phyloP scores from a whole-genome alignment of 1,284 basidiomycete genomes.

The Peniophora sp. region DNA sequence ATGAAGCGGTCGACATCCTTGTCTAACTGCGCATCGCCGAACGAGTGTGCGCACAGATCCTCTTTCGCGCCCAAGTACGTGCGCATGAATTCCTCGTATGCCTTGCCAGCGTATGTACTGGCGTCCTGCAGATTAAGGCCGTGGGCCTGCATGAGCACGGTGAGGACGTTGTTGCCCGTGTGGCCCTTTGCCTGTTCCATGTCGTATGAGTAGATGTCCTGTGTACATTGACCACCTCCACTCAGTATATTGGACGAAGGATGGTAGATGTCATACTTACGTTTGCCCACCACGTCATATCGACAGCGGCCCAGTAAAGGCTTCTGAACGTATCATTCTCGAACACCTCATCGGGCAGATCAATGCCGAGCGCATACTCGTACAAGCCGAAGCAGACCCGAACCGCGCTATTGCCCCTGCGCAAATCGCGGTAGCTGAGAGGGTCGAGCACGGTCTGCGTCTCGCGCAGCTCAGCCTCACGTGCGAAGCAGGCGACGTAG shows the following conservation, averaged over 20 bases:
- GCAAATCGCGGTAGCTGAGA: conserved; percentile 43
- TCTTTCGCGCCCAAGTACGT: conserved; percentile 31
- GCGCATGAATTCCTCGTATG: conserved; percentile 44
- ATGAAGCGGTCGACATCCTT: conserved; percentile 38
- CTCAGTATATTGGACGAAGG: not conserved
- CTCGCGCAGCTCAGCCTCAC: conserved; percentile 56
- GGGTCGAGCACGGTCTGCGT: conserved; percentile 43
- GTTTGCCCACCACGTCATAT: conserved; percentile 64
- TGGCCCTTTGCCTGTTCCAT: conserved; percentile 68
- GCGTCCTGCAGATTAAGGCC: conserved; percentile 48
- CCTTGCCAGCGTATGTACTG: conserved; percentile 45
- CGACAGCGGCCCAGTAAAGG: conserved; percentile 53
- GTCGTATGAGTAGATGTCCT: conserved; percentile 70
- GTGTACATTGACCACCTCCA: conserved; percentile 4
- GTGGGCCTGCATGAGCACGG: conserved; percentile 54
- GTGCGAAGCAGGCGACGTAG: conserved; percentile 49
- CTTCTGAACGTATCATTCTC: conserved; percentile 44
- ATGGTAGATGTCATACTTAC: conserved; percentile 32
- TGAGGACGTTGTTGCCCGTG: conserved; percentile 57
- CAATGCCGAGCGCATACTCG: conserved; percentile 51
- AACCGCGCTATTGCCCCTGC: conserved; percentile 61
- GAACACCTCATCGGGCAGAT: conserved; percentile 55
- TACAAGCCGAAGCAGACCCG: conserved; percentile 56
- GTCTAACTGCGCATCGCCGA: conserved; percentile 22
- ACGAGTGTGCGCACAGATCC: conserved; percentile 44